Evolutionary conservation across 306 rosid species (phyloP).

Genomic region (Cicer arietinum): DNA sequence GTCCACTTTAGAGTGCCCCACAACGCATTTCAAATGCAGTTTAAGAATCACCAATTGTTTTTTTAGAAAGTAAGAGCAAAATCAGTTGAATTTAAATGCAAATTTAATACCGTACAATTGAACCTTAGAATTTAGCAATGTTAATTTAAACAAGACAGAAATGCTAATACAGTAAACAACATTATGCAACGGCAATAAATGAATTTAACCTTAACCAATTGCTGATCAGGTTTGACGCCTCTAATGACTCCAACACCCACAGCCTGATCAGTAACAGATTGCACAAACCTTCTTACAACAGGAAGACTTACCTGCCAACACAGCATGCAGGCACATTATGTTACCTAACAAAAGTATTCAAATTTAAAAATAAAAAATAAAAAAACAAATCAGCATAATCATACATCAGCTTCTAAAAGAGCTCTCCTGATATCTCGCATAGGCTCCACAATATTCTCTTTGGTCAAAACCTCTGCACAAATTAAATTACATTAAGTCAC

Average conservation of each 20-base stretch:
- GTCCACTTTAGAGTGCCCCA: not conserved
- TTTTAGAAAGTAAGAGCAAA: not conserved
- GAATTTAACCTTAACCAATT: slow-evolving; percentile 78
- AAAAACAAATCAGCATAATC: slow-evolving; percentile 45
- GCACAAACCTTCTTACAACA: slow-evolving; percentile 97
- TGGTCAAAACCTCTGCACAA: slow-evolving; percentile 86
- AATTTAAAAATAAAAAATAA: not conserved
- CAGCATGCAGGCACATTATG: slow-evolving; percentile 26
- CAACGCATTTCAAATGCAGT: slow-evolving; percentile 26
- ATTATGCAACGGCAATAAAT: not conserved
- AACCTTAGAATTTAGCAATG: not conserved
- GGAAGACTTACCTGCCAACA: slow-evolving; percentile 94
- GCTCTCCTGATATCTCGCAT: slow-evolving; percentile 98
- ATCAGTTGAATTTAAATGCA: slow-evolving; percentile 13
- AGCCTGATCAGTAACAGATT: slow-evolving; percentile 87
- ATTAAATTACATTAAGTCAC: not conserved
- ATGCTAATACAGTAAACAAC: slow-evolving; percentile 1
- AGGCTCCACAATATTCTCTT: slow-evolving; percentile 95
- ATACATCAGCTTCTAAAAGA: slow-evolving; percentile 96
- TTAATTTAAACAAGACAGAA: slow-evolving; percentile 3
- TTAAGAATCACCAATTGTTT: not conserved
- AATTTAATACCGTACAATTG: slow-evolving; percentile 4
- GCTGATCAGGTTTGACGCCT: slow-evolving; percentile 95
- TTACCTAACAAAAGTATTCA: not conserved
- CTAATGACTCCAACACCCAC: slow-evolving; percentile 89